A percentile compares a stretch with the other conserved stretches of the same genome.
These are phyloP conservation scores for Ceratobasidium sp. DNA, from an alignment of 1,284 basidiomycete species.

Conservation along the genomic window DNA sequence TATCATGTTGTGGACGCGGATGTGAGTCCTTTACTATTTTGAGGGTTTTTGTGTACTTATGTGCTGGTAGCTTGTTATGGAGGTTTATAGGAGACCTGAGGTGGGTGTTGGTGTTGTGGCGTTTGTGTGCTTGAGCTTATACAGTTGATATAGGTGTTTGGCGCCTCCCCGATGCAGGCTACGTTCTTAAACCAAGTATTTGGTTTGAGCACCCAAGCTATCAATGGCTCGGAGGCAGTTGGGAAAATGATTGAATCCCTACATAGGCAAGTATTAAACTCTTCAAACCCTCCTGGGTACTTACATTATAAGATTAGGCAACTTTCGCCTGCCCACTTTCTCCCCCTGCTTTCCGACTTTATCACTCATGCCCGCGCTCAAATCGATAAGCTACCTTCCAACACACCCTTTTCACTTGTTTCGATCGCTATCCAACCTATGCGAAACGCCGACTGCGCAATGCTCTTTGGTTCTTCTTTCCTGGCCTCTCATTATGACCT, in stretches of 20 bases:
- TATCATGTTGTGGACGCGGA: conserved; percentile 35
- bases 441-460: conserved; percentile 37
- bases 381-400: not conserved
- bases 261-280: not conserved
- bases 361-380: conserved; percentile 17
- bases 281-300: not conserved
- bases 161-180: conserved; percentile 24
- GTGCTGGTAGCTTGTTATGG: conserved; percentile 16
- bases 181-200: conserved; percentile 12
- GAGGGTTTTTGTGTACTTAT: not conserved
- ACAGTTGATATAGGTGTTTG: conserved; percentile 14
- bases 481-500: conserved; percentile 36
- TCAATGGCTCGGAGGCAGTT: not conserved
- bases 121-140: not conserved
- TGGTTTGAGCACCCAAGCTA: conserved; percentile 11
- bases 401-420: conserved; percentile 1
- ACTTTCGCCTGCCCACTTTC: conserved; percentile 1
- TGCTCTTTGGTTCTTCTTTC: conserved; percentile 50
- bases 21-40: not conserved
- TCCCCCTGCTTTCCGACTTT: conserved; percentile 10
- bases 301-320: not conserved
- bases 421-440: conserved; percentile 15
- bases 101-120: not conserved
- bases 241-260: conserved; percentile 6
- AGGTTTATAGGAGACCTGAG: conserved; percentile 23